Evolutionary conservation across 108 stramenopile genomes (phyloP).

Genomic region (Skeletonema grethae): DNA sequence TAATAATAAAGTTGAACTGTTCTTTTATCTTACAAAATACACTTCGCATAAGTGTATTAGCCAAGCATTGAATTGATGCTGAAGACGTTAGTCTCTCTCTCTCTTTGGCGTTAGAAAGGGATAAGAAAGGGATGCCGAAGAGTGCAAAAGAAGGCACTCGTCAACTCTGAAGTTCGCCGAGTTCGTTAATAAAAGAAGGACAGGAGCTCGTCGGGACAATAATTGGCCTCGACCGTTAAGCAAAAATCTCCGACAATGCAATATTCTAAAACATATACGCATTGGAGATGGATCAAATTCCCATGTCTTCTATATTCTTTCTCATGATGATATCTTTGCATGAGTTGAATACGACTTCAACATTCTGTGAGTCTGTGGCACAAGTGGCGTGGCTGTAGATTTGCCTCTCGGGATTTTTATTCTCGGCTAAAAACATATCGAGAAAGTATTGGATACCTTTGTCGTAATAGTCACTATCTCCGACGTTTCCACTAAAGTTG

Average conservation of each 20-base stretch:
- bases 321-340: slow-evolving; percentile 80
- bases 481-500: slow-evolving; percentile 70
- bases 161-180: not conserved
- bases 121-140: no score
- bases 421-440: slow-evolving; percentile 61
- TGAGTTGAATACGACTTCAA: slow-evolving; percentile 78
- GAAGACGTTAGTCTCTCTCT: not conserved
- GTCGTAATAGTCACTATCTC: slow-evolving; percentile 85
- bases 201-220: not conserved
- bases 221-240: not conserved
- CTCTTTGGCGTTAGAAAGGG: no score
- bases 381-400: slow-evolving; percentile 73
- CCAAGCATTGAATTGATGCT: no score
- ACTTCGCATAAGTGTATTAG: no score
- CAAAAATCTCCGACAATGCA: not conserved
- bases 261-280: no score
- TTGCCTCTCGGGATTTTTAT: slow-evolving; percentile 45
- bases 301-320: slow-evolving; percentile 59
- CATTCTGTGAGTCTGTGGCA: slow-evolving; percentile 72
- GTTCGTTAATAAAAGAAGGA: not conserved
- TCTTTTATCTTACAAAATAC: no score
- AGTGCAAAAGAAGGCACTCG: not conserved
- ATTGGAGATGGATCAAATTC: slow-evolving; percentile 17
- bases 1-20: no score
- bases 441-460: slow-evolving; percentile 73